Conservation (phyloP, 192 early-diverging fungal genomes). For the Coemansia sp. region DNA sequence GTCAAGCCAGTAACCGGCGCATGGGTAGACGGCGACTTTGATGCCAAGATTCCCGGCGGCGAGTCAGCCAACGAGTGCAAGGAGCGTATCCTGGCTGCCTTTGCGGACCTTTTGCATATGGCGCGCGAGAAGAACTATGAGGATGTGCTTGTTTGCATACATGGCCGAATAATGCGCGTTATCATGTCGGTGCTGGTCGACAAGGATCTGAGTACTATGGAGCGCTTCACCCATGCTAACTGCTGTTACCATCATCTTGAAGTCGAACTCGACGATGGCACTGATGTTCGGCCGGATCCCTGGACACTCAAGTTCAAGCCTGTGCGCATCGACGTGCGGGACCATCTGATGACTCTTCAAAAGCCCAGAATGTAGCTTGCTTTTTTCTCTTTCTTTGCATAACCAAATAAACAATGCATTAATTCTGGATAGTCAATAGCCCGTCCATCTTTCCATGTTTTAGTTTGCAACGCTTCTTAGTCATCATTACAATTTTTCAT, state of each 20-base stretch:
- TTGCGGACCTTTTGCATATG: slow-evolving; percentile 24
- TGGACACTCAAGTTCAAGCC: slow-evolving; percentile 27
- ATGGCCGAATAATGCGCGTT: slow-evolving; percentile 49
- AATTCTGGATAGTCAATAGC: too few species aligned
- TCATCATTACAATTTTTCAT: too few species aligned
- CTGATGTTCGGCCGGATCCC: slow-evolving; percentile 3
- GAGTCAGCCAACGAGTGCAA: slow-evolving; percentile 46
- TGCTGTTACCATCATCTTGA: slow-evolving; percentile 46
- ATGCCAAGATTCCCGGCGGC: slow-evolving; percentile 34
- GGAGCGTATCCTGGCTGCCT: slow-evolving; percentile 24
- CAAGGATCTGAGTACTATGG: slow-evolving; percentile 40
- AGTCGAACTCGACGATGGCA: slow-evolving; percentile 17
- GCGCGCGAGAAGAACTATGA: slow-evolving; percentile 13
- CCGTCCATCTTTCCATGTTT: too few species aligned
- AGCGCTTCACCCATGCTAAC: slow-evolving; percentile 35
- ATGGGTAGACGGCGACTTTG: slow-evolving; percentile 39
- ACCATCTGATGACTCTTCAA: slow-evolving; percentile 24
- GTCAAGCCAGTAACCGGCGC: slow-evolving; percentile 12
- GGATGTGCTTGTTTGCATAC: slow-evolving; percentile 32
- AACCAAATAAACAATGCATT: too few species aligned
- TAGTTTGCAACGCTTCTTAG: too few species aligned
- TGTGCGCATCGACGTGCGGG: slow-evolving; percentile 35
- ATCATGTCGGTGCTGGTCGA: slow-evolving; percentile 43
- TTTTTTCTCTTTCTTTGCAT: not conserved
- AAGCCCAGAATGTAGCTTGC: not conserved